Evolutionary conservation across 352 stramenopile genomes (phyloP).

Genomic region (Globisporangium solare): DNA sequence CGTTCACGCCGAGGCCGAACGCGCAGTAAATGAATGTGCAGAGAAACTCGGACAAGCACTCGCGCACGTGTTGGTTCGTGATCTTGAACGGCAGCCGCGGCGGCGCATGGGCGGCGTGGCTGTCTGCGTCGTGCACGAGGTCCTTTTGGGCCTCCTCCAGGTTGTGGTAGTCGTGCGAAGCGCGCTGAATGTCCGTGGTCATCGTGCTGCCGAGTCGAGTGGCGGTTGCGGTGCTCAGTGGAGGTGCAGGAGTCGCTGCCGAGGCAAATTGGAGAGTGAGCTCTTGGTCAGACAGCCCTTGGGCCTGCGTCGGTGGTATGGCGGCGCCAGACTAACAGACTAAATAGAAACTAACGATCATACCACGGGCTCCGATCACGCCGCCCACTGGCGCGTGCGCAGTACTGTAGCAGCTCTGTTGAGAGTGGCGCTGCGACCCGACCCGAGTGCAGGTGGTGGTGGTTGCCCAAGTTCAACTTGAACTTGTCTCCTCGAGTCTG

Average conservation of each 20-base stretch:
- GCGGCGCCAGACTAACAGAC: too few species aligned
- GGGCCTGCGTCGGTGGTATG: too few species aligned
- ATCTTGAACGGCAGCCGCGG: slow-evolving; percentile 18
- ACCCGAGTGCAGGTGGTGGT: neutral
- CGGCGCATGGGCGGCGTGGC: neutral
- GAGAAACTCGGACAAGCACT: slow-evolving; percentile 41
- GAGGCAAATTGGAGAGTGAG: slow-evolving; percentile 7
- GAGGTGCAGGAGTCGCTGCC: slow-evolving; percentile 1
- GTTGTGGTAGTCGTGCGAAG: slow-evolving; percentile 13
- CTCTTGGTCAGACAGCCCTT: too few species aligned
- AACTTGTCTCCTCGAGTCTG: neutral
- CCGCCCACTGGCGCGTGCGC: too few species aligned
- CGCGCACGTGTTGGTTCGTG: slow-evolving; percentile 22
- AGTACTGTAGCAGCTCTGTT: neutral
- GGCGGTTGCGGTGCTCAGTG: neutral
- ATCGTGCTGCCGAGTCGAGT: too few species aligned
- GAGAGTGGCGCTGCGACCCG: neutral
- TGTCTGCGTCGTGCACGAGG: neutral
- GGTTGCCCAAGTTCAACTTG: neutral
- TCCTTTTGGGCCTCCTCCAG: slow-evolving; percentile 22
- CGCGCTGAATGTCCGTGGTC: slow-evolving; percentile 2
- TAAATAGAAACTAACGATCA: too few species aligned
- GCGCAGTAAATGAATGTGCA: slow-evolving; percentile 26
- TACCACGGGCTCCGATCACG: too few species aligned
- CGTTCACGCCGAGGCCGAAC: slow-evolving; percentile 26